These are phyloP conservation scores for Lecanicillium sp. DNA, from an alignment of 2,329 filamentous ascomycete species.

Conservation along the genomic window DNA sequence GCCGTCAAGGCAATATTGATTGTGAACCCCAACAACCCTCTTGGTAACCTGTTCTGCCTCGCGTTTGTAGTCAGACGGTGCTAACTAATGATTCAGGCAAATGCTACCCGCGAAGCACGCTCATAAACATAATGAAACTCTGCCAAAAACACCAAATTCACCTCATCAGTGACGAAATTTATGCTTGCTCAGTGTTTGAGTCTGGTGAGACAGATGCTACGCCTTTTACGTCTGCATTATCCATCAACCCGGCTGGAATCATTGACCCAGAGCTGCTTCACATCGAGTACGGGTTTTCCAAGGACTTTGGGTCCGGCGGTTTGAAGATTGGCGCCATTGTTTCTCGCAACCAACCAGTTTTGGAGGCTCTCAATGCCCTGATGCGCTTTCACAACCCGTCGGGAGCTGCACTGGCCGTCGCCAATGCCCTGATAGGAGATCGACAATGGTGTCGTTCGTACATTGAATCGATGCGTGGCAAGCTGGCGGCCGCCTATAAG, in stretches of 20 bases:
- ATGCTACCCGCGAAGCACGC: conserved; percentile 34
- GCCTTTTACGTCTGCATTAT: conserved; percentile 40
- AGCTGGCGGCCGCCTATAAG: conserved; percentile 30
- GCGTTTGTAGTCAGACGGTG: background rate
- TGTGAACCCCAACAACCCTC: conserved; percentile 45
- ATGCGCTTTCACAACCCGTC: conserved; percentile 39
- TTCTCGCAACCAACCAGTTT: conserved; percentile 23
- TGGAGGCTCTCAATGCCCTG: conserved; percentile 26
- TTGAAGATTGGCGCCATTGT: conserved; percentile 41
- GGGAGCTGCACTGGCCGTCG: conserved; percentile 33
- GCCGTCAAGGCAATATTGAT: conserved; percentile 39
- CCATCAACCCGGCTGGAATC: conserved; percentile 31
- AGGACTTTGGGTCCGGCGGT: conserved; percentile 46
- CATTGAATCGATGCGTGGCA: conserved; percentile 27
- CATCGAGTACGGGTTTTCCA: conserved; percentile 35
- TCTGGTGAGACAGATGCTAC: conserved; percentile 17
- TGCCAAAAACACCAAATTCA: conserved; percentile 42
- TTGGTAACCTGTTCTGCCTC: conserved; percentile 23
- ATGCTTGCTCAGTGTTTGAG: conserved; percentile 42
- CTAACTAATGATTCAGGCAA: conserved; percentile 14
- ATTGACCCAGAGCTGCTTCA: conserved; percentile 42
- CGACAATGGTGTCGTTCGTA: conserved; percentile 35
- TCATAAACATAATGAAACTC: conserved; percentile 36
- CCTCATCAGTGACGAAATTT: conserved; percentile 51
- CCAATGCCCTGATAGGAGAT: conserved; percentile 37